These are phyloP conservation scores for Cadophora malorum DNA, from an alignment of 2,329 filamentous ascomycete genomes.

Conservation along the genomic window DNA sequence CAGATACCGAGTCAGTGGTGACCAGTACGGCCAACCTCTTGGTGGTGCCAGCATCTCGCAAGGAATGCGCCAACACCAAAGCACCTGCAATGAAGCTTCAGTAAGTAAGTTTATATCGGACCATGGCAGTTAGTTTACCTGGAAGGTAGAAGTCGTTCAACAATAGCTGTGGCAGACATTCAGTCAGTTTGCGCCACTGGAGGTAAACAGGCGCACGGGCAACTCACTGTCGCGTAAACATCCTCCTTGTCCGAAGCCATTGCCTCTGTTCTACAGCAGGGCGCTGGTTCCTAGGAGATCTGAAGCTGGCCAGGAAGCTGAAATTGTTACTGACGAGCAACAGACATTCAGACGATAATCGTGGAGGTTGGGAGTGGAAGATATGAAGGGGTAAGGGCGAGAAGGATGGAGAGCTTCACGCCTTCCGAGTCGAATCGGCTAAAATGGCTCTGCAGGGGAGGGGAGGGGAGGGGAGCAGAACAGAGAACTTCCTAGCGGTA, in stretches of 20 bases:
- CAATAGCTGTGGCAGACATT: slow-evolving; percentile 69
- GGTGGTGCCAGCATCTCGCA: slow-evolving; percentile 86
- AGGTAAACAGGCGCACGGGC: slow-evolving; percentile 10
- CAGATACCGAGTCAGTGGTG: slow-evolving; percentile 79
- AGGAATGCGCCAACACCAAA: slow-evolving; percentile 89
- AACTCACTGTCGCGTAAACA: slow-evolving; percentile 68
- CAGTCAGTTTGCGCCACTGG: slow-evolving; percentile 29
- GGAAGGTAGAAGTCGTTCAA: slow-evolving; percentile 92
- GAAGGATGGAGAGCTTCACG: neutral
- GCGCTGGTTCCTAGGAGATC: neutral
- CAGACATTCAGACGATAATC: neutral
- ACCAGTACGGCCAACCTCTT: slow-evolving; percentile 87
- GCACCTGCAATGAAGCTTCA: slow-evolving; percentile 66
- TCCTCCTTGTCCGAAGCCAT: slow-evolving; percentile 57
- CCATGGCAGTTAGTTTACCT: slow-evolving; percentile 59
- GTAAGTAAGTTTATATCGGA: slow-evolving; percentile 28
- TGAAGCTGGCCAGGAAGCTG: neutral
- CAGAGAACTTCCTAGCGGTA: too few relatives aligned
- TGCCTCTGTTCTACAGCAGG: slow-evolving; percentile 25
- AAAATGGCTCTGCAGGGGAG: neutral
- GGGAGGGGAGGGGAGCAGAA: neutral
- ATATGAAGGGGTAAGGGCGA: neutral
- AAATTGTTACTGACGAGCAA: slow-evolving; percentile 3
- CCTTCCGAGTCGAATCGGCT: slow-evolving; percentile 1
- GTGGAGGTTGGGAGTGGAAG: neutral